Percentiles rank a stretch among this genome's conserved stretches.
Conservation (phyloP, 495 filamentous ascomycete genomes). For the Xylaria nigripes region DNA sequence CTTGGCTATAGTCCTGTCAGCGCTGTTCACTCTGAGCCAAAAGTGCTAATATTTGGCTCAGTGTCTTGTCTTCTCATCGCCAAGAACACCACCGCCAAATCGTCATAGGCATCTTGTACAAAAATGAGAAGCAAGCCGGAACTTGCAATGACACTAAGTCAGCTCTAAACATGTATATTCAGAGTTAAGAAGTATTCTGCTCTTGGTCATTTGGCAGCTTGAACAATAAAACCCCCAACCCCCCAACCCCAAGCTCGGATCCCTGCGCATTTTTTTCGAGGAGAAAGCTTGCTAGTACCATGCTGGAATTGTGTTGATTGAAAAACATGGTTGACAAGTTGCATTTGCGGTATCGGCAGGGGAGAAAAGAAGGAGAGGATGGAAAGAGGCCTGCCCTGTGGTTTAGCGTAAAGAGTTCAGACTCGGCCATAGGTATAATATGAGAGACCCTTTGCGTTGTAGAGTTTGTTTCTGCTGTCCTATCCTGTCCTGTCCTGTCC, state of each 20-base stretch:
- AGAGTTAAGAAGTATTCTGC: neutral
- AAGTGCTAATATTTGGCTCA: neutral
- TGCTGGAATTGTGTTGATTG: neutral
- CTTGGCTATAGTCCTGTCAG: neutral
- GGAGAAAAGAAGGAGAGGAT: neutral
- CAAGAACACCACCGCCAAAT: neutral
- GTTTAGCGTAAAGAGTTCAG: conserved; percentile 5
- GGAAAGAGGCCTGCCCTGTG: neutral
- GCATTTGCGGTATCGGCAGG: neutral
- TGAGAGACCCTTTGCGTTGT: too few species aligned
- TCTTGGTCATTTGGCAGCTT: neutral
- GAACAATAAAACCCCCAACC: too few species aligned
- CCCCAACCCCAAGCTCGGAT: neutral
- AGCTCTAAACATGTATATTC: neutral
- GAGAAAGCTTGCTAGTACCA: neutral
- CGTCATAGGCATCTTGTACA: neutral
- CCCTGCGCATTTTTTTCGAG: neutral
- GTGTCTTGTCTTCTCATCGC: neutral
- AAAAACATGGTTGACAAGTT: neutral
- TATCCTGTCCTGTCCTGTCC: too few species aligned
- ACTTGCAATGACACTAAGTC: neutral
- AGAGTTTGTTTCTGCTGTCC: too few species aligned
- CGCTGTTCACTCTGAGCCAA: neutral
- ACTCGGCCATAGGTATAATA: neutral
- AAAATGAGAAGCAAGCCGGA: neutral